phyloP scores from a whole-genome alignment of 768 basidiomycete species.

The Pulveroboletus sp. region DNA sequence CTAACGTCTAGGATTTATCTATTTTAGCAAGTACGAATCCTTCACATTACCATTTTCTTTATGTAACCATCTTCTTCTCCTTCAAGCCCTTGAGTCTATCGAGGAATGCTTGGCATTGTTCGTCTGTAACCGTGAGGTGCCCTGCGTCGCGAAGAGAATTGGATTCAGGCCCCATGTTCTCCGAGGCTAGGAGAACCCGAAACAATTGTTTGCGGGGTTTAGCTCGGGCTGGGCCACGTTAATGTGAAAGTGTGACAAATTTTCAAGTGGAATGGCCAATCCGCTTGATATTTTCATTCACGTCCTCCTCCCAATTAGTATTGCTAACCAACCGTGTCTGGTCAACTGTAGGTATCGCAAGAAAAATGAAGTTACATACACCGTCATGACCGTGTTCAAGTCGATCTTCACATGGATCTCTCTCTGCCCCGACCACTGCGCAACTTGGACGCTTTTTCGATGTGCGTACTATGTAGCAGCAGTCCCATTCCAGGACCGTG shows the following conservation, averaged over 20 bases:
- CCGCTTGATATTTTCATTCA: slow-evolving; percentile 31
- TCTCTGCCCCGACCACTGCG: slow-evolving; percentile 27
- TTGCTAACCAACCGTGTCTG: slow-evolving; percentile 19
- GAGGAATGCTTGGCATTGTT: slow-evolving; percentile 34
- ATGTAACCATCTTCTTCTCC: too few species aligned
- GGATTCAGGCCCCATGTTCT: slow-evolving; percentile 25
- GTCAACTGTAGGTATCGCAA: neutral
- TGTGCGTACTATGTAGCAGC: slow-evolving; percentile 24
- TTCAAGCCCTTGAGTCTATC: slow-evolving; percentile 24
- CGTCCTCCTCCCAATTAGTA: slow-evolving; percentile 36
- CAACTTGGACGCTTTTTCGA: slow-evolving; percentile 28
- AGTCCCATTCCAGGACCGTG: slow-evolving; percentile 29
- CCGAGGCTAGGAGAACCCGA: slow-evolving; percentile 29
- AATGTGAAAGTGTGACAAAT: slow-evolving; percentile 4
- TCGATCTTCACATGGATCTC: slow-evolving; percentile 34
- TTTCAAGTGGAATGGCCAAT: slow-evolving; percentile 35
- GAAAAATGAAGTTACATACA: slow-evolving; percentile 10
- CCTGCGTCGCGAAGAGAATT: slow-evolving; percentile 28
- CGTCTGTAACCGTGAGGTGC: slow-evolving; percentile 26
- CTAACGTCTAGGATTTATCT: slow-evolving; percentile 14
- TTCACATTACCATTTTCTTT: slow-evolving; percentile 39
- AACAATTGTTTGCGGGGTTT: slow-evolving; percentile 20
- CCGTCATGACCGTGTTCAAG: slow-evolving; percentile 32
- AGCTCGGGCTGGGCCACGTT: neutral
- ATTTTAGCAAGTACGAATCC: slow-evolving; percentile 34